A percentile compares a stretch with the other conserved stretches of the same genome.
These are phyloP conservation scores for Wickerhamomyces chambardii DNA, from an alignment of 805 yeast genomes.

Conservation along the genomic window DNA sequence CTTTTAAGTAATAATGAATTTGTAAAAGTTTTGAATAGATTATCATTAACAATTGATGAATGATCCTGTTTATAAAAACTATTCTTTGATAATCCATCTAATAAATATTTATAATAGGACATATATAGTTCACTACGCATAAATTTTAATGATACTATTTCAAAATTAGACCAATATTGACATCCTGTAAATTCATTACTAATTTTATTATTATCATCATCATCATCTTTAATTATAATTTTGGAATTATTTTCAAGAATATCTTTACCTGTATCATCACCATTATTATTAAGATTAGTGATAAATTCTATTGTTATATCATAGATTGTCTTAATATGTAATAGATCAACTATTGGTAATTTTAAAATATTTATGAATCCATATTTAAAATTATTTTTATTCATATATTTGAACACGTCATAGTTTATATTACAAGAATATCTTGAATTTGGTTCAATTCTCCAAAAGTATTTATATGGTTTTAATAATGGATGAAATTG, in stretches of 20 bases:
- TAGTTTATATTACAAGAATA: slow-evolving; percentile 57
- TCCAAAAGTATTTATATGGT: slow-evolving; percentile 61
- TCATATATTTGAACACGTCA: slow-evolving; percentile 64
- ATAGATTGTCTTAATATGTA: slow-evolving; percentile 67
- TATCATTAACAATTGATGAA: slow-evolving; percentile 82
- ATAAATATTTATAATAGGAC: too few relatives aligned
- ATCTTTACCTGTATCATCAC: slow-evolving; percentile 56
- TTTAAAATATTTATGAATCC: slow-evolving; percentile 58
- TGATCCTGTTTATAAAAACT: slow-evolving; percentile 19
- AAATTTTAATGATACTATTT: slow-evolving; percentile 65
- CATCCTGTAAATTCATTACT: slow-evolving; percentile 42
- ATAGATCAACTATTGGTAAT: slow-evolving; percentile 62
- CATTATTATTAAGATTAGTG: slow-evolving; percentile 46
- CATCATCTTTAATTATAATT: slow-evolving; percentile 45
- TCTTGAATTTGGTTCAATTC: slow-evolving; percentile 61
- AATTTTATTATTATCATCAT: slow-evolving; percentile 52
- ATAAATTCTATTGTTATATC: slow-evolving; percentile 51
- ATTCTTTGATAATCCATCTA: too few relatives aligned
- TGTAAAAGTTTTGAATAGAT: slow-evolving; percentile 72
- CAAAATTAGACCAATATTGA: slow-evolving; percentile 83
- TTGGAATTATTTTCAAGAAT: too few relatives aligned
- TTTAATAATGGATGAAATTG: slow-evolving; percentile 34
- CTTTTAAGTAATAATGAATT: slow-evolving; percentile 50
- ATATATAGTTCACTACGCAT: too few relatives aligned
- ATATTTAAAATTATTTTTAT: slow-evolving; percentile 50